Base-by-base conservation (phyloP, 352 stramenopile genomes). In the Phytophthora foliorum region DNA sequence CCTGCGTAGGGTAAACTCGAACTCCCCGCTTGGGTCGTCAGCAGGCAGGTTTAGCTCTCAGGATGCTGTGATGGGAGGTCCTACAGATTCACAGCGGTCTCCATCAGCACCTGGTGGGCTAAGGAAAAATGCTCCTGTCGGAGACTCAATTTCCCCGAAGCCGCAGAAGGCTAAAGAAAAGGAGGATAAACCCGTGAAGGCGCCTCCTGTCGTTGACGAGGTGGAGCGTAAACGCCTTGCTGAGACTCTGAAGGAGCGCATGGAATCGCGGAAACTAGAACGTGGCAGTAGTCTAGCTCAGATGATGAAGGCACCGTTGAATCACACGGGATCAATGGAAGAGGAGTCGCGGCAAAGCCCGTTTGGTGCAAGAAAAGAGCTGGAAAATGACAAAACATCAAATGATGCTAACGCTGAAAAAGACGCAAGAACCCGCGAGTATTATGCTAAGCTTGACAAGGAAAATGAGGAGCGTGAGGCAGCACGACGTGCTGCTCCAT, bases 371-470 rank as follows among this genome's bases (percentile, higher is more conserved):
- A 67, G 31, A 63, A 75, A 66, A 14, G 55, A 71, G 36, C 22
- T 66, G 24, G 50, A 57, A 19, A 64, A 60, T 57, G 67, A 64
- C 17, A 55, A 38, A 64, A 13, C 38, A 31, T 25, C 71, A 44
- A 58, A 21, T 61, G 42, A 4, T 54, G 45, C 13, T 57, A 36
- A 59, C 36, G 44, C 42, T 39, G 79, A 86, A n/a, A 88, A 88
- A 27, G 68, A 86, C 16, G 64, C 72, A 39, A 82, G 82, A 55
- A 78, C 68, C 17, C 73, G 77, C 1, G 79, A 84, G 31, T 90
- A 79, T 63, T 95, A 83, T 54, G 74, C 65, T 3, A 88, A 82
- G 16, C 58, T 91, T 6, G 69, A 93, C 31, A 79, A 80, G 21
- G 86, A 93, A 39, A 78, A 89, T 5, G 53, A 66, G 10, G 72